Conservation (phyloP, 2,329 filamentous ascomycete genomes). For the Microdochium nivale region DNA sequence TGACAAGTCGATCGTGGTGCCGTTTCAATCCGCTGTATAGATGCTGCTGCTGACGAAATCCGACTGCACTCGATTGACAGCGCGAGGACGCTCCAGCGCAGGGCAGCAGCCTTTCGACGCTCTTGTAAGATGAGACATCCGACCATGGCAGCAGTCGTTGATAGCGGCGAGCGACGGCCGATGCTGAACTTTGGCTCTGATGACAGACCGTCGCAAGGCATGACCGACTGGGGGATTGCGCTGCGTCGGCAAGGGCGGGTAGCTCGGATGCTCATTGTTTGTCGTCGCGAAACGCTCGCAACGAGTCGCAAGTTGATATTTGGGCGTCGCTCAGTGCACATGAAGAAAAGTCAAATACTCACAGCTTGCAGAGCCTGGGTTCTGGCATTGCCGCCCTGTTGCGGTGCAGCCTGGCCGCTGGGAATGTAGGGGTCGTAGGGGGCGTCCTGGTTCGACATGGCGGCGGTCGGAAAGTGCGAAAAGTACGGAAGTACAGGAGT, state of each 20-base stretch:
- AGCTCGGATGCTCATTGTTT: neutral
- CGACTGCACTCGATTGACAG: too few relatives aligned
- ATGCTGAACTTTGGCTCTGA: too few relatives aligned
- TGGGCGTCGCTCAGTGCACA: neutral
- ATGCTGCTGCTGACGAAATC: too few relatives aligned
- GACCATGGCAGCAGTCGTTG: too few relatives aligned
- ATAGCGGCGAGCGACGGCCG: too few relatives aligned
- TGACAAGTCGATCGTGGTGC: neutral
- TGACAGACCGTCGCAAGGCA: too few relatives aligned
- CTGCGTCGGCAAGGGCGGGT: too few relatives aligned
- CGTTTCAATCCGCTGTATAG: too few relatives aligned
- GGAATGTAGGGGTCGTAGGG: conserved; percentile 90
- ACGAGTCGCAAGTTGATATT: neutral
- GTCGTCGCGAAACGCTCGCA: neutral
- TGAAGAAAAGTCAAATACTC: conserved; percentile 34
- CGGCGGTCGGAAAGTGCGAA: conserved; percentile 10
- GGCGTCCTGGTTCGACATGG: conserved; percentile 46
- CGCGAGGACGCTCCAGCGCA: too few relatives aligned
- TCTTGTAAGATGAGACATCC: too few relatives aligned
- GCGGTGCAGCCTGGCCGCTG: conserved; percentile 44
- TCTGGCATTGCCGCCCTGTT: conserved; percentile 39
- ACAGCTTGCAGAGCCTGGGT: conserved; percentile 73
- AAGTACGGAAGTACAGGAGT: neutral
- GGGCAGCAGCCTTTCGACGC: too few relatives aligned
- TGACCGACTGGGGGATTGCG: too few relatives aligned